Evolutionary conservation across 1,284 basidiomycete genomes (phyloP).

Genomic region (Waitea zeae): DNA sequence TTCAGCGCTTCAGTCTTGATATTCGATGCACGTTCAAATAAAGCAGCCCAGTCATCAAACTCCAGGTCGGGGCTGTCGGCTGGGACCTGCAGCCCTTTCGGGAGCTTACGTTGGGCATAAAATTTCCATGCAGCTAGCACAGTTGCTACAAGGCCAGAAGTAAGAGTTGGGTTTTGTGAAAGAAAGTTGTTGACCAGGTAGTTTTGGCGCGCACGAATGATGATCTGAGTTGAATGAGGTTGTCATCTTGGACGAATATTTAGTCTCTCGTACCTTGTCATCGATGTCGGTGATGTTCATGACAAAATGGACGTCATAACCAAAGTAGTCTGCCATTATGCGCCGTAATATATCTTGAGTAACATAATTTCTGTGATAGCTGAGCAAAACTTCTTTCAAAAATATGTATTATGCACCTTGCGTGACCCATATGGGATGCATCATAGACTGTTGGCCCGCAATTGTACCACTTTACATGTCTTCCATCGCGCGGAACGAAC

Average conservation of each 20-base stretch:
- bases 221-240: slow-evolving; percentile 43
- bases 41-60: slow-evolving; percentile 24
- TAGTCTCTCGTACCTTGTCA: slow-evolving; percentile 65
- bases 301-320: slow-evolving; percentile 95
- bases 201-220: slow-evolving; percentile 74
- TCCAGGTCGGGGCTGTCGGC: slow-evolving; percentile 12
- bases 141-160: slow-evolving; percentile 38
- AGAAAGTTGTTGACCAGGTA: slow-evolving; percentile 60
- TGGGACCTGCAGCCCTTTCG: slow-evolving; percentile 25
- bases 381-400: slow-evolving; percentile 1
- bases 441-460: slow-evolving; percentile 99
- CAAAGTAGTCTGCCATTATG: slow-evolving; percentile 92
- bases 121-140: slow-evolving; percentile 44
- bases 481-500: slow-evolving; percentile 68
- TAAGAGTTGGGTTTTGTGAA: slow-evolving; percentile 35
- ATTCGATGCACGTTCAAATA: slow-evolving; percentile 29
- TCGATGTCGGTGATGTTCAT: slow-evolving; percentile 99
- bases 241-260: slow-evolving; percentile 1
- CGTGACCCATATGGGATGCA: slow-evolving; percentile 97
- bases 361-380: slow-evolving; percentile 73
- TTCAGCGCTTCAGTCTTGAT: slow-evolving; percentile 44
- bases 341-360: slow-evolving; percentile 92
- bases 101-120: slow-evolving; percentile 31
- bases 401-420: slow-evolving; percentile 41
- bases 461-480: slow-evolving; percentile 97